These are phyloP conservation scores for Alectoria sarmentosa DNA, from an alignment of 495 filamentous ascomycete genomes.

Conservation along the genomic window DNA sequence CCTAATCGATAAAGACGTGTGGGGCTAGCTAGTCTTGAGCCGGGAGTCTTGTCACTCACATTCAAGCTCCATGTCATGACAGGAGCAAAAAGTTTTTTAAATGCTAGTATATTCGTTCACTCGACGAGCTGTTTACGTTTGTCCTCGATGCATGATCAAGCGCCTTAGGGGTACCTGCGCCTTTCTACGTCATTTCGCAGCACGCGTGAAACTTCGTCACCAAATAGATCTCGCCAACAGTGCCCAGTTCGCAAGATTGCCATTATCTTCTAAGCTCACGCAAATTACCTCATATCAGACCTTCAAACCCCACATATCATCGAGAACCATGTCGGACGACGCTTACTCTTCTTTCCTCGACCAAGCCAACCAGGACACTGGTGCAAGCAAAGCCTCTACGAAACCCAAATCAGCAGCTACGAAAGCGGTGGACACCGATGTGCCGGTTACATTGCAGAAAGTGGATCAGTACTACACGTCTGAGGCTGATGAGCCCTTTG, in stretches of 20 bases:
- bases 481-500: conserved; percentile 81
- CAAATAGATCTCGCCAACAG: not conserved
- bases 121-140: not conserved
- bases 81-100: not conserved
- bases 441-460: conserved; percentile 52
- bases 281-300: not conserved
- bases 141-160: not conserved
- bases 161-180: not conserved
- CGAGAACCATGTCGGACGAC: conserved; percentile 51
- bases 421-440: conserved; percentile 41
- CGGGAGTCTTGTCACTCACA: not conserved
- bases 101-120: conserved; percentile 3
- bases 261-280: not conserved
- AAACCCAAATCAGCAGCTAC: conserved; percentile 25
- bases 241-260: not conserved
- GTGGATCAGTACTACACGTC: conserved; percentile 63
- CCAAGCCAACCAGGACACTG: conserved; percentile 70
- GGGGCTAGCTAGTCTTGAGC: not conserved
- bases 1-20: not conserved
- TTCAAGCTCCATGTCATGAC: not conserved
- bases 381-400: conserved; percentile 33
- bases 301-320: not conserved
- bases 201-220: not conserved
- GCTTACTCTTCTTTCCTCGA: conserved; percentile 75
- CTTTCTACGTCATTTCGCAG: conserved; percentile 7